Percentiles rank a stretch among this genome's conserved stretches.
These are phyloP conservation scores for Paramyrothecium roridum DNA, from an alignment of 2,329 filamentous ascomycete species.

Conservation along the genomic window DNA sequence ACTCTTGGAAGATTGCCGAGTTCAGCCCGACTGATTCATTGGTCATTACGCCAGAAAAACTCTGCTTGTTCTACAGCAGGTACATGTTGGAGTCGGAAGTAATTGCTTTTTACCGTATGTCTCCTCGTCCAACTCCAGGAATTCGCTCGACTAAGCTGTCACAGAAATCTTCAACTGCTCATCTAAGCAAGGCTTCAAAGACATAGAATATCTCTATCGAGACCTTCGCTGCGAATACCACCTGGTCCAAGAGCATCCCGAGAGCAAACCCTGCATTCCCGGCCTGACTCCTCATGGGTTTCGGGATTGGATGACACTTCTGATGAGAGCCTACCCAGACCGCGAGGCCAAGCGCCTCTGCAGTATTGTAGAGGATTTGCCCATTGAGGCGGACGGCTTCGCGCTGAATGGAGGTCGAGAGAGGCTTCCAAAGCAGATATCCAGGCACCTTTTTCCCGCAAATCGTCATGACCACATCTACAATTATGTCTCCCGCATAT, in stretches of 20 bases:
- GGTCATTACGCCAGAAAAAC: slow-evolving; percentile 72
- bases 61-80: slow-evolving; percentile 69
- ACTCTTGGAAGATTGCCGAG: slow-evolving; percentile 21
- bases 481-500: slow-evolving; percentile 57
- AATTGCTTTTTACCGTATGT: slow-evolving; percentile 65
- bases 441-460: slow-evolving; percentile 67
- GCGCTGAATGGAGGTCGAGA: slow-evolving; percentile 65
- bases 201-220: slow-evolving; percentile 48
- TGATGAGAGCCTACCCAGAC: slow-evolving; percentile 74
- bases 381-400: slow-evolving; percentile 54
- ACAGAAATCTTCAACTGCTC: neutral
- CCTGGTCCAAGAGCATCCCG: slow-evolving; percentile 53
- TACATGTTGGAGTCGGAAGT: slow-evolving; percentile 62
- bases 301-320: slow-evolving; percentile 66
- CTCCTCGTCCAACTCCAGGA: neutral
- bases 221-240: slow-evolving; percentile 59
- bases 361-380: slow-evolving; percentile 65
- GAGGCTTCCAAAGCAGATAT: slow-evolving; percentile 75
- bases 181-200: slow-evolving; percentile 8
- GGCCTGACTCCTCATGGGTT: slow-evolving; percentile 67
- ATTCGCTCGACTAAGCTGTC: neutral
- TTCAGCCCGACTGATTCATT: slow-evolving; percentile 35
- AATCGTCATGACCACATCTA: slow-evolving; percentile 53
- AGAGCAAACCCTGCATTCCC: slow-evolving; percentile 56
- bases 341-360: slow-evolving; percentile 69